Conservation (phyloP, 2,329 filamentous ascomycete species). For the Trichoderma aggressivum region DNA sequence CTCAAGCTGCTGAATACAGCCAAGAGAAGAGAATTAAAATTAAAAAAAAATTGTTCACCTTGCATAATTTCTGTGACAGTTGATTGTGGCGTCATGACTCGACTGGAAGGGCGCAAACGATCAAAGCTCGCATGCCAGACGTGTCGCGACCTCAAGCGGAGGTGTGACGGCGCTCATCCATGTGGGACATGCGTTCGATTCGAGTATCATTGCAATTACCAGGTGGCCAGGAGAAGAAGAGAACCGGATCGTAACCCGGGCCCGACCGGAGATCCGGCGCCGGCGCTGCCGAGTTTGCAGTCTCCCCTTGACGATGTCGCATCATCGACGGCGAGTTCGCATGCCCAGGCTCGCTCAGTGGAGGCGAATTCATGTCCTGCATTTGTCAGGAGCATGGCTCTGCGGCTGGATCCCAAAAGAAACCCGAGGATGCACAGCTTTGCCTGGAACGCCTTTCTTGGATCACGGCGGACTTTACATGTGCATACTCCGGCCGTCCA, state of each 20-base stretch:
- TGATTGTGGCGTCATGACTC: background rate
- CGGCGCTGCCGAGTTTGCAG: background rate
- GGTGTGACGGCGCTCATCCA: constrained; percentile 3
- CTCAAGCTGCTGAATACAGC: background rate
- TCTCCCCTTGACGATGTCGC: background rate
- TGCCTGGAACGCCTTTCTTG: constrained; percentile 12
- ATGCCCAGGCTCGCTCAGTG: background rate
- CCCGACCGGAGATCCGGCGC: background rate
- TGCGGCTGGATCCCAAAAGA: background rate
- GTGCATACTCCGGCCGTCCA: background rate
- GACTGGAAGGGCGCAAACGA: constrained; percentile 1
- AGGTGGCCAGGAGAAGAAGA: background rate
- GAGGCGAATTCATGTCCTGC: constrained; percentile 9
- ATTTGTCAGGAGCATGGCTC: background rate
- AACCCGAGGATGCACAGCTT: background rate
- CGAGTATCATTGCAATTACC: constrained; percentile 3
- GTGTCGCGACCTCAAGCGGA: constrained; percentile 2
- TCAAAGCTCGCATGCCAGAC: constrained; percentile 7
- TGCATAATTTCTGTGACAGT: background rate
- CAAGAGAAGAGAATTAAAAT: background rate
- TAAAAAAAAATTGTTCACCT: background rate
- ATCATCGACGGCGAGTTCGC: background rate
- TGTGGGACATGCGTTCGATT: constrained; percentile 8
- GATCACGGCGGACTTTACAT: background rate
- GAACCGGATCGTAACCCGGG: background rate